These are phyloP conservation scores for Hypoxylon sp. DNA, from an alignment of 2,329 filamentous ascomycete genomes.

Conservation along the genomic window DNA sequence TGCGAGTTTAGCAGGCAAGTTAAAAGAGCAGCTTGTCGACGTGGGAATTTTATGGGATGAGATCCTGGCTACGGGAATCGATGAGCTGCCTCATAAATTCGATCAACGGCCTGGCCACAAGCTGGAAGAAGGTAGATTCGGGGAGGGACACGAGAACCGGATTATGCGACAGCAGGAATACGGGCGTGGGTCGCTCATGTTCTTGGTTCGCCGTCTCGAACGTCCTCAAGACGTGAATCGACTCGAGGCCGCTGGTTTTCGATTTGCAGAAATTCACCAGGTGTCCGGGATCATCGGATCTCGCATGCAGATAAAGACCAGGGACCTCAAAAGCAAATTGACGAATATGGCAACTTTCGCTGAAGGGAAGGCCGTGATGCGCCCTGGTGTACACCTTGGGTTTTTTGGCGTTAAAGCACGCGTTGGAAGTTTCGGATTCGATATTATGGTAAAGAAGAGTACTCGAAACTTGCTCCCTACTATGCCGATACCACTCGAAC, in stretches of 20 bases:
- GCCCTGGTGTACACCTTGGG: constrained; percentile 70
- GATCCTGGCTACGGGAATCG: constrained; percentile 75
- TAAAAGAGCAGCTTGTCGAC: constrained; percentile 74
- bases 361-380: constrained; percentile 62
- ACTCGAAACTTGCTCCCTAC: constrained; percentile 74
- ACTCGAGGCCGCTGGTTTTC: constrained; percentile 79
- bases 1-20: constrained; percentile 76
- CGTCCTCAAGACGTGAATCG: constrained; percentile 71
- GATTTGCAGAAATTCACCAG: constrained; percentile 80
- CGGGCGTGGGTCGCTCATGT: constrained; percentile 84
- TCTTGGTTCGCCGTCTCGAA: constrained; percentile 78
- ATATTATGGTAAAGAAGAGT: constrained; percentile 72
- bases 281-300: constrained; percentile 78
- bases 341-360: constrained; percentile 74
- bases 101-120: constrained; percentile 26
- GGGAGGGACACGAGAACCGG: constrained; percentile 59
- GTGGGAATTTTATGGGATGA: constrained; percentile 82
- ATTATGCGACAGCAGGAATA: constrained; percentile 57
- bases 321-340: constrained; percentile 74
- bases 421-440: constrained; percentile 70
- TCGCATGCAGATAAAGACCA: constrained; percentile 79
- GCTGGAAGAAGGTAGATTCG: constrained; percentile 49
- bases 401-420: constrained; percentile 71
- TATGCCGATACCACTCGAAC: constrained; percentile 66
- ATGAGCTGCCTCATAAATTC: constrained; percentile 45